These are phyloP conservation scores for Chaetomium sp. DNA, from an alignment of 2,329 filamentous ascomycete species.

Conservation along the genomic window DNA sequence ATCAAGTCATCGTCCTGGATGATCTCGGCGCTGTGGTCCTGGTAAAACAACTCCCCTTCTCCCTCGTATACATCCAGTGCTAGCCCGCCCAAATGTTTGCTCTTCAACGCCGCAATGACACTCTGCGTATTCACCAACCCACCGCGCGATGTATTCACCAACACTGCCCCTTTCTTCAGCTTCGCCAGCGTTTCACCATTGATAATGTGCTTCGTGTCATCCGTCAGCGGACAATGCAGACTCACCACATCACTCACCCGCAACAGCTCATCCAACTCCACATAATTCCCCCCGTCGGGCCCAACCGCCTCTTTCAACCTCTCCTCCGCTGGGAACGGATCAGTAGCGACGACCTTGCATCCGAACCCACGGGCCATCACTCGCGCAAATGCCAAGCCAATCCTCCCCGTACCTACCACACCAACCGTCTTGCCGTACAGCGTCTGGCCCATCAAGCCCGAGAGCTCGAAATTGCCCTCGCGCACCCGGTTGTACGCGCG, in stretches of 20 bases:
- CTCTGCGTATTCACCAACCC: conserved; percentile 55
- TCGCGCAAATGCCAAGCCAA: conserved; percentile 54
- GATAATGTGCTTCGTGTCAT: conserved; percentile 54
- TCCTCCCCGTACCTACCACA: conserved; percentile 58
- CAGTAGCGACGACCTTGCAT: conserved; percentile 55
- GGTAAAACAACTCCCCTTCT: conserved; percentile 58
- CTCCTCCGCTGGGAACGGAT: conserved; percentile 46
- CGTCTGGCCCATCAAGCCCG: conserved; percentile 56
- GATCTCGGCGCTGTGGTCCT: conserved; percentile 57
- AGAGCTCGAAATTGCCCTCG: conserved; percentile 61
- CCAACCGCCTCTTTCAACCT: conserved; percentile 29
- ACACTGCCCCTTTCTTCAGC: conserved; percentile 54
- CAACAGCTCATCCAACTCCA: conserved; percentile 49
- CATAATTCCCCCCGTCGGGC: conserved; percentile 43
- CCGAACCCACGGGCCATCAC: conserved; percentile 58
- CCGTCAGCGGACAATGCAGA: conserved; percentile 59
- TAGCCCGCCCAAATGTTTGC: conserved; percentile 51
- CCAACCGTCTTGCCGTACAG: conserved; percentile 60
- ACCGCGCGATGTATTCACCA: conserved; percentile 64
- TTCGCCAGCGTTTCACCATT: conserved; percentile 44
- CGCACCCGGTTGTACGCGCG: conserved; percentile 62
- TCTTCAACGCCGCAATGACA: conserved; percentile 56
- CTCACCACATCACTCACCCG: conserved; percentile 53
- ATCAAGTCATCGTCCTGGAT: conserved; percentile 61
- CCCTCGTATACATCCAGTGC: conserved; percentile 64